Base-by-base conservation (phyloP, 257 asterid genomes). In the Buddleja alternifolia region DNA sequence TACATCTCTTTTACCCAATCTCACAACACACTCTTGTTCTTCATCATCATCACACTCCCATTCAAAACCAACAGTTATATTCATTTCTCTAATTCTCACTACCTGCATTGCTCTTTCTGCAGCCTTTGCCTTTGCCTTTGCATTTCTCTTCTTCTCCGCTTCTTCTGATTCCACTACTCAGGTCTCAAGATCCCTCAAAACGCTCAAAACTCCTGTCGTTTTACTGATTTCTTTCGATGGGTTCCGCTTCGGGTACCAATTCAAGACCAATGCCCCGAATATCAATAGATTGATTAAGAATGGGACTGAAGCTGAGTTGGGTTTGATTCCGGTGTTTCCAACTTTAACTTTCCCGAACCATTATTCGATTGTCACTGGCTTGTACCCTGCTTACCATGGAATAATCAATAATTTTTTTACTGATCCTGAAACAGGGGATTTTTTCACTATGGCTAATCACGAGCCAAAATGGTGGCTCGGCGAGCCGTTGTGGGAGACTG, bases 401-500 rank as follows among this genome's bases (percentile, higher is more conserved):
- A 89, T 89, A 34, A 81, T 89, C 3, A 81, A 86, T 36, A 89
- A 89, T 39, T 80, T 67, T 46, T 89, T 89, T 65, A 69, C 75
- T 24, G 96, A 89, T 63, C 88, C 89, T 0, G 16, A 46, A 6
- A 76, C 82, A 4, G 88, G 86, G 1, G 90, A 89, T 21, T 37
- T 60, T 64, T 89, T 89, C 84, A 72, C 69, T 20, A 86, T 81
- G 92, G 15, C 53, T 7, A 86, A 83, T 60, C 91, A 86, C 42
- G 92, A 86, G 46, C 84, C 94, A 6, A 81, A 84, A 60, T 89
- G 96, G 96, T 89, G 94, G 94, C 82, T 86, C 2, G 96, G 96
- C 0, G 96, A 89, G 81, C 96, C 96, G 0, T 48, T 89, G 25
- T 89, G 96, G 96, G 96, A 84, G 82, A 84, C 96, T 12, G 76